Percentiles rank a stretch among this genome's conserved stretches.
phyloP scores from a whole-genome alignment of 2,329 filamentous ascomycete species.

The Penicillium expansum region DNA sequence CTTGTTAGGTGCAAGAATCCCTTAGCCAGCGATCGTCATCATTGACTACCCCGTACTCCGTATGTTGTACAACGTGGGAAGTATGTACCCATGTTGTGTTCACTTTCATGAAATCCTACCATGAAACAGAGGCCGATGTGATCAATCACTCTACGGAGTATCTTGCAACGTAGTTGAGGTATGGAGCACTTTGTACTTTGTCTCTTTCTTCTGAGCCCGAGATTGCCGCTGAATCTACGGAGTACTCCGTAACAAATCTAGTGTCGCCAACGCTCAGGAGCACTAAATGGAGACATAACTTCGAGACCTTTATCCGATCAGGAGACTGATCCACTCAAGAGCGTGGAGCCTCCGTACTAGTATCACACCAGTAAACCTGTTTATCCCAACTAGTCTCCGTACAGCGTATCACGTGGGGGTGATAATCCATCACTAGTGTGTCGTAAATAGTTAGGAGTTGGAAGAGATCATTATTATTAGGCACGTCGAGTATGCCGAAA shows the following conservation, averaged over 20 bases:
- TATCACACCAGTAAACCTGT: background rate
- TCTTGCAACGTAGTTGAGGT: background rate
- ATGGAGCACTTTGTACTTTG: background rate
- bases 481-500: background rate
- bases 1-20: background rate
- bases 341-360: slow-evolving; percentile 1
- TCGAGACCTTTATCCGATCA: background rate
- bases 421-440: slow-evolving; percentile 1
- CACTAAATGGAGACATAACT: background rate
- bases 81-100: background rate
- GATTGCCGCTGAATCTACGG: background rate
- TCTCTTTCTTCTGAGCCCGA: background rate
- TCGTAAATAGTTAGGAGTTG: background rate
- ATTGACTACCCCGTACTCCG: background rate
- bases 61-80: no score
- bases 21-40: background rate
- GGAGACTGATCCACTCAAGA: background rate
- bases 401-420: background rate
- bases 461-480: background rate
- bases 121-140: background rate
- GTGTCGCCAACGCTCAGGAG: background rate
- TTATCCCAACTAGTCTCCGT: background rate
- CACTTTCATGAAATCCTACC: background rate
- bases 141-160: background rate
- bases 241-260: no score